phyloP scores from a whole-genome alignment of 768 basidiomycete genomes.

The Lactarius evosmus region DNA sequence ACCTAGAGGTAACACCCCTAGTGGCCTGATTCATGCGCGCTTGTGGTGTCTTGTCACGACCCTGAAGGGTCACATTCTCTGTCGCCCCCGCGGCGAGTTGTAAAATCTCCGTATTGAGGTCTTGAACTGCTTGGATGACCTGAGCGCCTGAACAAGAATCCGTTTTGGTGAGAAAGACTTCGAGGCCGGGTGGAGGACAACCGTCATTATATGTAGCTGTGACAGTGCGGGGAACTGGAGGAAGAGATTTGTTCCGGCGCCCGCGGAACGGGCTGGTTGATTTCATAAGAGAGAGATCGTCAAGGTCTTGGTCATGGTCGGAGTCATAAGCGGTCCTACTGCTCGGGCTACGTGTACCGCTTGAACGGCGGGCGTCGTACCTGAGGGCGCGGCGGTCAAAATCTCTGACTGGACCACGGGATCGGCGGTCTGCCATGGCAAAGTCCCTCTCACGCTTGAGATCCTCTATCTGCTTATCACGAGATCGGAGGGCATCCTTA shows the following conservation, averaged over 20 bases:
- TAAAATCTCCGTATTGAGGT: slow-evolving; percentile 78
- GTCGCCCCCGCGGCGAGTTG: slow-evolving; percentile 75
- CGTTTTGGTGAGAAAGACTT: slow-evolving; percentile 68
- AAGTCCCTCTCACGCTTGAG: slow-evolving; percentile 38
- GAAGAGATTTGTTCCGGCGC: slow-evolving; percentile 30
- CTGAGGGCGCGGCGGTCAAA: slow-evolving; percentile 21
- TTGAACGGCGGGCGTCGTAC: slow-evolving; percentile 27
- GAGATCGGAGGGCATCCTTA: slow-evolving; percentile 52
- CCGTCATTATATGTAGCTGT: slow-evolving; percentile 45
- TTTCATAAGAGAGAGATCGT: slow-evolving; percentile 19
- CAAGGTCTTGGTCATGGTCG: slow-evolving; percentile 22
- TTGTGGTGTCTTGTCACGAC: slow-evolving; percentile 39
- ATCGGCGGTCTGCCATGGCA: slow-evolving; percentile 25
- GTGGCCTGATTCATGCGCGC: slow-evolving; percentile 49
- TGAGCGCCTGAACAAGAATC: slow-evolving; percentile 76
- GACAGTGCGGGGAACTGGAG: slow-evolving; percentile 28
- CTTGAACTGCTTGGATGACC: slow-evolving; percentile 73
- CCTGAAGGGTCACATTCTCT: slow-evolving; percentile 58
- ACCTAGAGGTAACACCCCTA: slow-evolving; percentile 56
- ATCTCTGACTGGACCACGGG: slow-evolving; percentile 23
- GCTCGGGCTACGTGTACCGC: slow-evolving; percentile 20
- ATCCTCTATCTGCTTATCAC: slow-evolving; percentile 59
- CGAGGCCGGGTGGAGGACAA: slow-evolving; percentile 56
- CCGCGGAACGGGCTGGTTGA: slow-evolving; percentile 21
- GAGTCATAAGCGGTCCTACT: slow-evolving; percentile 22